phyloP scores from a whole-genome alignment of 257 asterid species.

The Buddleja alternifolia region DNA sequence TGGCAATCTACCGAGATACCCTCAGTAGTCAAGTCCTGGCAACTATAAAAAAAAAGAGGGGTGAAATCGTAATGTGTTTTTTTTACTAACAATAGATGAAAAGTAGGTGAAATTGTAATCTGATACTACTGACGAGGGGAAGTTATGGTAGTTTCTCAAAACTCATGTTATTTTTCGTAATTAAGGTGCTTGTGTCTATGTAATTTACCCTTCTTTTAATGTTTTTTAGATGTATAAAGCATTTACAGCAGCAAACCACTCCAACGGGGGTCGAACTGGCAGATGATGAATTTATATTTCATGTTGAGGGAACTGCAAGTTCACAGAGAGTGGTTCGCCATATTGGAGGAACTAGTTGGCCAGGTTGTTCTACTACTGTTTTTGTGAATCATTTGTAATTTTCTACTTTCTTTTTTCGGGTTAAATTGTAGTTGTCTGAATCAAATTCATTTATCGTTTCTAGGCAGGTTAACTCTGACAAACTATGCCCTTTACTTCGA shows the following conservation, averaged over 20 bases:
- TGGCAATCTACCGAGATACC: too few species aligned
- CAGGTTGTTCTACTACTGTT: constrained; percentile 51
- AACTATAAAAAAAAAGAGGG: too few species aligned
- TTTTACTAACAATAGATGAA: too few species aligned
- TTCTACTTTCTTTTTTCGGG: background rate
- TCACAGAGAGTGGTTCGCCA: constrained; percentile 90
- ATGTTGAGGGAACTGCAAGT: constrained; percentile 86
- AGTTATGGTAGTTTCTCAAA: too few species aligned
- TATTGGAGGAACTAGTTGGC: constrained; percentile 97
- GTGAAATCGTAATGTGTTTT: too few species aligned
- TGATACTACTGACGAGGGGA: too few species aligned
- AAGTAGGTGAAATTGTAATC: too few species aligned
- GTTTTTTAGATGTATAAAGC: constrained; percentile 63
- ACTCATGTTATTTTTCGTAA: too few species aligned
- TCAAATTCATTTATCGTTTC: constrained; percentile 25
- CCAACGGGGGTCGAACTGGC: constrained; percentile 63
- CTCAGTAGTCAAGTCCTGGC: too few species aligned
- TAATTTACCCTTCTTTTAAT: too few species aligned
- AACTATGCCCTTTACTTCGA: constrained; percentile 91
- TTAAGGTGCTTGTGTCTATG: too few species aligned
- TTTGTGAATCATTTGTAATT: background rate
- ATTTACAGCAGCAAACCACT: constrained; percentile 66
- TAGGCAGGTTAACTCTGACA: constrained; percentile 89
- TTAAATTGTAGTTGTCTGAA: background rate
- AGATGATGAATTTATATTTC: constrained; percentile 80